A percentile compares a stretch with the other conserved stretches of the same genome.
Evolutionary conservation across 345 rosid genomes (phyloP).

Genomic region (Citrus unshiu): DNA sequence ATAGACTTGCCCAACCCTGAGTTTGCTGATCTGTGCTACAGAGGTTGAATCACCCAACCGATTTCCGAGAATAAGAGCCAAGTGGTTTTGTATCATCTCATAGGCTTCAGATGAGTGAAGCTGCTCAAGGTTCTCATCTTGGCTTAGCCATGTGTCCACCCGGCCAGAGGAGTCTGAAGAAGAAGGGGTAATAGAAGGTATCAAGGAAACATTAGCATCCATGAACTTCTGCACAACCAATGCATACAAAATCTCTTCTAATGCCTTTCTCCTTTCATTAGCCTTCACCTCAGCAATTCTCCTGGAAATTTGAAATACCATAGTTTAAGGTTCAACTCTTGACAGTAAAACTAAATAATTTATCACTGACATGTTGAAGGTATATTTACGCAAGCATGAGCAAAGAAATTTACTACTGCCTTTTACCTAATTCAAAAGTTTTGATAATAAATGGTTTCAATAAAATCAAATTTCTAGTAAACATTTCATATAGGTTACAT

Average conservation of each 20-base stretch:
- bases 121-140: conserved; percentile 59
- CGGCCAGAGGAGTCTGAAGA: conserved; percentile 50
- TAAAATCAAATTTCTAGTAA: not conserved
- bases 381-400: not conserved
- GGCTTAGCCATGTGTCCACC: conserved; percentile 65
- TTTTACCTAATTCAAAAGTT: not conserved
- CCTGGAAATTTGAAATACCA: conserved; percentile 34
- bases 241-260: conserved; percentile 89
- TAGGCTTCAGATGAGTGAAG: conserved; percentile 89
- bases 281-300: conserved; percentile 97
- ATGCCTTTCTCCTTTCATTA: conserved; percentile 65
- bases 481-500: not conserved
- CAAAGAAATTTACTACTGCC: not conserved
- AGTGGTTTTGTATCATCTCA: conserved; percentile 96
- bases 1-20: conserved; percentile 95
- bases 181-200: conserved; percentile 55
- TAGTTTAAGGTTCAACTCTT: not conserved
- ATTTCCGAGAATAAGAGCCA: conserved; percentile 74
- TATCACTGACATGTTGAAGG: not conserved
- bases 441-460: not conserved
- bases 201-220: conserved; percentile 80
- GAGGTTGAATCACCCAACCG: conserved; percentile 51
- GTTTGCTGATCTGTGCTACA: conserved; percentile 77
- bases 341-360: not conserved
- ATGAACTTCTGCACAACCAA: conserved; percentile 89